Base-by-base conservation (phyloP, 108 stramenopile genomes). In the Stephanodiscus triporus region DNA sequence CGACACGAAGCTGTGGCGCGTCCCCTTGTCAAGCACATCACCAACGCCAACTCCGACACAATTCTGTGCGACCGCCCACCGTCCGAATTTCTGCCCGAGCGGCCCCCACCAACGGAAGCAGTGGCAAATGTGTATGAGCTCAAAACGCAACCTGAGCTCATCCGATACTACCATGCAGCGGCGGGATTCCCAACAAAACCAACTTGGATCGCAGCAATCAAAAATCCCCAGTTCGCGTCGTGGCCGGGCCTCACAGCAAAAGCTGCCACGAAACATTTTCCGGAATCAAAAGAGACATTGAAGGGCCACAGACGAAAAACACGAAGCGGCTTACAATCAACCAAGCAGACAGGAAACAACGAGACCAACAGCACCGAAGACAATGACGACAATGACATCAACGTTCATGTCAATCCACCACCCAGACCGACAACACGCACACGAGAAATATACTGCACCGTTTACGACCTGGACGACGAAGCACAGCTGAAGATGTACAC, bases 401-500 rank as follows among this genome's bases (percentile, higher is more conserved):
- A 45, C 9, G 32, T 5, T 34, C 32, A 34, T 34, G 4, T 34
- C n/a, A n/a, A n/a, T 34, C 32, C 32, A 4, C 32, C 4, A 34
- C 23, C 38, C n/a, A n/a, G n/a, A 29, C 8, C 8, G 24, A 61
- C 26, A 10, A 36, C 30, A 6, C 30, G 6, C 2, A 45, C 23
- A 20, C 2, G 4, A 16, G 29, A 45, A 1, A 26, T 47, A 1
- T 2, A 24, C 43, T 1, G 9, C 5, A 27, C n/a, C n/a, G n/a
- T 47, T 20, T 45, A 66, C n/a, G 38, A 29, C 64, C 8, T 43
- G 7, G 23, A 47, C 9, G 47, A 49, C 26, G 23, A 45, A 9
- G 14, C 17, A 2, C 4, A 43, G 24, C 40, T 6, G 11, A 38
- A 67, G 50, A 72, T 73, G 53, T 80, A 71, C 64, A 72, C 78